Conservation (phyloP, 768 basidiomycete species). For the Lactarius sp. region DNA sequence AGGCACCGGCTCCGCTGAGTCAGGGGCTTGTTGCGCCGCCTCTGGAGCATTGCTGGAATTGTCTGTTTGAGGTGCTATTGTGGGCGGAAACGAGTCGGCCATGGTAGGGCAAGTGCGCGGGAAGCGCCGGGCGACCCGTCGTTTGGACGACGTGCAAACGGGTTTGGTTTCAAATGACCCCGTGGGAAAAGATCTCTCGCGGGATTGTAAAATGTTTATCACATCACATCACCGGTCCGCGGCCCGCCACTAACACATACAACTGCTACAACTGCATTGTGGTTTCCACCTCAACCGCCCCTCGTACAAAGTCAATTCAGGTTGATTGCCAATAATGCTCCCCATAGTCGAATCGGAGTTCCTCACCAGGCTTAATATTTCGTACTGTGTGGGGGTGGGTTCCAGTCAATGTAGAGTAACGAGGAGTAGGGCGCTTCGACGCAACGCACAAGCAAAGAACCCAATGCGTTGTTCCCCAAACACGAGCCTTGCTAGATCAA, state of each 20-base stretch:
- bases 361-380: slow-evolving; percentile 6
- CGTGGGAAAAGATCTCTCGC: not conserved
- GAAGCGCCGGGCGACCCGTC: slow-evolving; percentile 14
- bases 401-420: not conserved
- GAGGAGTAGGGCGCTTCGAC: slow-evolving; percentile 19
- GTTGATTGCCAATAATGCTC: not conserved
- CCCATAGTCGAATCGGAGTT: slow-evolving; percentile 20
- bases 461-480: slow-evolving; percentile 67
- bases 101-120: slow-evolving; percentile 17
- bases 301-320: not conserved
- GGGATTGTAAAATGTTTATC: not conserved
- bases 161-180: slow-evolving; percentile 1
- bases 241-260: no score
- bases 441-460: slow-evolving; percentile 53
- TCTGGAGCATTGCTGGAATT: slow-evolving; percentile 28
- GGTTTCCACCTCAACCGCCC: no score
- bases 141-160: slow-evolving; percentile 8
- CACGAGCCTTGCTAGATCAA: slow-evolving; percentile 46
- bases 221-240: no score
- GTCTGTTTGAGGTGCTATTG: slow-evolving; percentile 25
- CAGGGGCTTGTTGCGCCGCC: slow-evolving; percentile 27
- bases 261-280: not conserved
- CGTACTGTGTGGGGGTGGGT: not conserved
- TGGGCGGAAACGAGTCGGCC: slow-evolving; percentile 22
- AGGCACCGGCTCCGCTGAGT: slow-evolving; percentile 51